A percentile compares a stretch with the other conserved stretches of the same genome.
Conservation (phyloP, 257 asterid genomes). For the Nicotiana tomentosiformis region DNA sequence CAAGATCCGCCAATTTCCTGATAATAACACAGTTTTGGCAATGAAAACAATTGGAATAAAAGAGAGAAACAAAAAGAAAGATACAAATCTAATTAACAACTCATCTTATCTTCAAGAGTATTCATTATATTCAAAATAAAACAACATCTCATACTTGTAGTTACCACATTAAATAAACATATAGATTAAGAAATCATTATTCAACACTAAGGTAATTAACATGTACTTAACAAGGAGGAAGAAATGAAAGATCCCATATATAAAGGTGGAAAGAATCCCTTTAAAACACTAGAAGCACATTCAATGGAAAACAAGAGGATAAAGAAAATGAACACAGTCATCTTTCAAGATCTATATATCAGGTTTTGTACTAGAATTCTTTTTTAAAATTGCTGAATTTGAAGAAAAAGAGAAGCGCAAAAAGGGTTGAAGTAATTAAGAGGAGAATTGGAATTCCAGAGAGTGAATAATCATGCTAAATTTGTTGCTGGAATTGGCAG, state of each 20-base stretch:
- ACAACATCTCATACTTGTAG: background rate
- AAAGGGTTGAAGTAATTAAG: background rate
- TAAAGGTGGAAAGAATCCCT: background rate
- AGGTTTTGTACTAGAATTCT: background rate
- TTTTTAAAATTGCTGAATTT: background rate
- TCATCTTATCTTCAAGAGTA: background rate
- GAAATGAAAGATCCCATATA: background rate
- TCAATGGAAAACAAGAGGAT: background rate
- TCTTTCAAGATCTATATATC: too few species aligned
- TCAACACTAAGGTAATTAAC: background rate
- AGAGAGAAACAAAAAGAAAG: background rate
- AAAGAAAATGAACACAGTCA: background rate
- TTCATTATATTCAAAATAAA: conserved; percentile 7
- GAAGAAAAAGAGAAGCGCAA: background rate
- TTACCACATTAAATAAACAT: background rate
- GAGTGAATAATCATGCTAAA: background rate
- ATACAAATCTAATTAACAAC: background rate
- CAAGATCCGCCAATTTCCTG: conserved; percentile 68
- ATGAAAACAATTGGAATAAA: background rate
- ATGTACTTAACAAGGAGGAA: background rate
- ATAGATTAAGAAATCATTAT: conserved; percentile 9
- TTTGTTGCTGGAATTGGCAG: conserved; percentile 31
- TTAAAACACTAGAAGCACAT: background rate
- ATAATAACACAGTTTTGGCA: background rate
- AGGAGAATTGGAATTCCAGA: background rate